A percentile compares a stretch with the other conserved stretches of the same genome.
These are phyloP conservation scores for Aspergillus phoenicis DNA, from an alignment of 2,329 filamentous ascomycete genomes.

Conservation along the genomic window DNA sequence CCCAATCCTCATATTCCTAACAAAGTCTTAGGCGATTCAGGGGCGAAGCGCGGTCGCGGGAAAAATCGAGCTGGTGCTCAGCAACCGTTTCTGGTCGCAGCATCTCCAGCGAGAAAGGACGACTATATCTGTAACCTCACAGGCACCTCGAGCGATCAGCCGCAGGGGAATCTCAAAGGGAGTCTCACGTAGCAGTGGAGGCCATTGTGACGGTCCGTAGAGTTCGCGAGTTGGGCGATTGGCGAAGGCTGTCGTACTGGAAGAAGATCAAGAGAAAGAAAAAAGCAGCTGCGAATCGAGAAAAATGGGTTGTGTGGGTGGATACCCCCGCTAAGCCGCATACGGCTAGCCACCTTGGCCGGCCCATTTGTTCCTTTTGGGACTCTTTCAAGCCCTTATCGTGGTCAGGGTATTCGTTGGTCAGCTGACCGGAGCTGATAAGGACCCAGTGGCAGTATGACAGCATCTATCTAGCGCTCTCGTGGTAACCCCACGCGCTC, in stretches of 20 bases:
- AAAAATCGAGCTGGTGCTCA: conserved; percentile 78
- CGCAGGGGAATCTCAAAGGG: conserved; percentile 38
- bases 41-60: conserved; percentile 44
- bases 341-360: conserved; percentile 8
- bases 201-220: conserved; percentile 58
- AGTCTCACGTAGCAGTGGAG: conserved; percentile 64
- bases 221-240: conserved; percentile 45
- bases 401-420: conserved; percentile 23
- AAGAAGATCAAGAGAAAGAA: conserved; percentile 29
- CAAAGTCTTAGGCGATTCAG: conserved; percentile 31
- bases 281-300: conserved; percentile 19
- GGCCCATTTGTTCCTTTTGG: background rate
- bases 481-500: background rate
- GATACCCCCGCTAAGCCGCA: conserved; percentile 25
- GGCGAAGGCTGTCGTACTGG: conserved; percentile 40
- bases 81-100: conserved; percentile 41
- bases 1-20: conserved; percentile 46
- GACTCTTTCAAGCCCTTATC: conserved; percentile 29
- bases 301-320: conserved; percentile 41
- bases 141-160: conserved; percentile 41
- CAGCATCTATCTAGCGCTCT: background rate
- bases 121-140: conserved; percentile 70
- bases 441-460: conserved; percentile 6
- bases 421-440: conserved; percentile 26
- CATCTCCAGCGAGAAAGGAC: conserved; percentile 77